Evolutionary conservation across 2,329 filamentous ascomycete genomes (phyloP).

Genomic region (Colletotrichum lindemuthianum): DNA sequence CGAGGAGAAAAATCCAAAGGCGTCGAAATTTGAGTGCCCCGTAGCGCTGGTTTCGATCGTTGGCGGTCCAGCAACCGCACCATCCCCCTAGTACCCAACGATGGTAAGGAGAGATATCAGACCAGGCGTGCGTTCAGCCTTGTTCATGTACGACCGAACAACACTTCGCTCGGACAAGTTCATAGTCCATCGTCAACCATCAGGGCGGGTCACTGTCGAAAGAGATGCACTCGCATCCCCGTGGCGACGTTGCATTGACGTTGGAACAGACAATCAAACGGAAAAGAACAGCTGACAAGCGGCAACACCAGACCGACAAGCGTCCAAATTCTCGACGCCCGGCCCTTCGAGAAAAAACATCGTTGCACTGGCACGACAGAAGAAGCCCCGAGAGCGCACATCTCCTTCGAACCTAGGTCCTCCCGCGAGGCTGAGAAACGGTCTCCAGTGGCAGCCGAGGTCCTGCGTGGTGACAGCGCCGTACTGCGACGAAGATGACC

Average conservation of each 20-base stretch:
- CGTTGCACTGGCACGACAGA: not conserved
- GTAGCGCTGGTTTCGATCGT: slow-evolving; percentile 4
- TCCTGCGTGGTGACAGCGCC: not conserved
- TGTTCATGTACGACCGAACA: slow-evolving; percentile 2
- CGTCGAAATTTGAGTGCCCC: not conserved
- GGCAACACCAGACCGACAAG: slow-evolving; percentile 3
- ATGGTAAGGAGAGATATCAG: not conserved
- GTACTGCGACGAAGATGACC: not conserved
- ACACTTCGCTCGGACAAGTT: slow-evolving; percentile 11
- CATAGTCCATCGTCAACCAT: not conserved
- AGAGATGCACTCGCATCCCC: slow-evolving; percentile 8
- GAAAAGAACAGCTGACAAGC: slow-evolving; percentile 20
- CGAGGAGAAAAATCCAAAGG: not conserved
- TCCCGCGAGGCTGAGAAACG: slow-evolving; percentile 2
- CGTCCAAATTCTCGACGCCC: not conserved
- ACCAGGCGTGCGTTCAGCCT: slow-evolving; percentile 5
- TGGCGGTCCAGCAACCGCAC: slow-evolving; percentile 8
- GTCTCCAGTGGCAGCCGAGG: not conserved
- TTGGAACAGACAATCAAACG: not conserved
- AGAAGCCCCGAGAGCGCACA: not conserved
- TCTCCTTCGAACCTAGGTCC: not conserved
- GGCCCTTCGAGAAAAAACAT: not conserved
- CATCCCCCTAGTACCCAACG: not conserved
- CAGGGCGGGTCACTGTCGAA: not conserved
- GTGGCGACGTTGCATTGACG: slow-evolving; percentile 12